These are phyloP conservation scores for Diplodia scrobiculata DNA, from an alignment of 2,329 filamentous ascomycete genomes.

Conservation along the genomic window DNA sequence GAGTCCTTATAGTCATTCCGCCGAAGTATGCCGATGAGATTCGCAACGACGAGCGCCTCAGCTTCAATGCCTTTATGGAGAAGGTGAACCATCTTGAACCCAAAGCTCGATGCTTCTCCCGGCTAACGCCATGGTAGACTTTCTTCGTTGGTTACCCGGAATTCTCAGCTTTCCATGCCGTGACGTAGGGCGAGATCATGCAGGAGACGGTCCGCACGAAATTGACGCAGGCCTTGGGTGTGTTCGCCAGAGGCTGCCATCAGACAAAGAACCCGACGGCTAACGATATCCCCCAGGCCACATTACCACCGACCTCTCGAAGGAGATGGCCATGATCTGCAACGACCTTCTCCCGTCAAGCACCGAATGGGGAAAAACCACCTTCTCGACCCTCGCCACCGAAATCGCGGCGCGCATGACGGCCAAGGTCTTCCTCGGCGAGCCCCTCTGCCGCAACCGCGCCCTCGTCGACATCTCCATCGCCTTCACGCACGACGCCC, in stretches of 20 bases:
- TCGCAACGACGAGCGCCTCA: conserved; percentile 11
- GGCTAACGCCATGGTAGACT: neutral
- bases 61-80: conserved; percentile 8
- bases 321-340: neutral
- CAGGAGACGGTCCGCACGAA: conserved; percentile 17
- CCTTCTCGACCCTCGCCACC: conserved; percentile 36
- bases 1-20: neutral
- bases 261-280: too few relatives aligned
- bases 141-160: neutral
- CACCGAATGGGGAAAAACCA: conserved; percentile 29
- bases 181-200: conserved; percentile 13
- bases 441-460: conserved; percentile 43
- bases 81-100: neutral
- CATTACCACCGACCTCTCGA: conserved; percentile 5
- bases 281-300: neutral
- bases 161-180: conserved; percentile 9
- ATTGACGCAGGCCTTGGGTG: conserved; percentile 4
- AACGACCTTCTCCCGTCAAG: neutral
- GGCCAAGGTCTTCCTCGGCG: conserved; percentile 47
- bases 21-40: conserved; percentile 14
- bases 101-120: neutral
- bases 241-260: neutral
- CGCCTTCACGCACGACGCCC: conserved; percentile 43
- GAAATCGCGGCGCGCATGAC: conserved; percentile 46
- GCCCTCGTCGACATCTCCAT: conserved; percentile 44